Conservation (phyloP, 305 asterid genomes). For the Fraxinus dipetala region DNA sequence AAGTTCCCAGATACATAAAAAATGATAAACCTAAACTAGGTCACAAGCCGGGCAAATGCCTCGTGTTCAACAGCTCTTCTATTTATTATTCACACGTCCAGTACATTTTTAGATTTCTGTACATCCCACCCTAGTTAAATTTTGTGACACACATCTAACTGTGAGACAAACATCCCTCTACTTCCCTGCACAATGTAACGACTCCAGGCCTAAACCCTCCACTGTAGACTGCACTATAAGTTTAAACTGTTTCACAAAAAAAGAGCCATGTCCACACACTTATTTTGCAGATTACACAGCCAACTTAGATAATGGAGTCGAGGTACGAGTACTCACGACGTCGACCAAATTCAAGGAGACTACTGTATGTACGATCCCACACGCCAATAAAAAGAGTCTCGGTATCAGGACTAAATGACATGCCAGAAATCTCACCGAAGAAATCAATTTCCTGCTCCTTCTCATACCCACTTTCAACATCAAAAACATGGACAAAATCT, state of each 20-base stretch:
- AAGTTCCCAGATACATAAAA: neutral
- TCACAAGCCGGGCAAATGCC: neutral
- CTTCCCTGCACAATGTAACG: conserved; percentile 13
- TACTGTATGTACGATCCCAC: conserved; percentile 66
- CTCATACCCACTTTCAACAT: conserved; percentile 56
- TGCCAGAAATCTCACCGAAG: conserved; percentile 77
- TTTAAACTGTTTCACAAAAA: conserved; percentile 12
- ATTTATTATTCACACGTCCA: neutral
- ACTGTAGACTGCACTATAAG: conserved; percentile 10
- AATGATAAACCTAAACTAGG: neutral
- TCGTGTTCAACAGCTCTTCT: neutral
- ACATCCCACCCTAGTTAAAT: neutral
- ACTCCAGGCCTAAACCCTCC: conserved; percentile 29
- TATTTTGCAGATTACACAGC: conserved; percentile 7
- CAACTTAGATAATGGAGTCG: conserved; percentile 40
- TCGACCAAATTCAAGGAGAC: conserved; percentile 65
- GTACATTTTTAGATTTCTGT: neutral
- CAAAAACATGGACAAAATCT: conserved; percentile 68
- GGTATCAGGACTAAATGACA: conserved; percentile 69
- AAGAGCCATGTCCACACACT: neutral
- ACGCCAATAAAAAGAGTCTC: conserved; percentile 71
- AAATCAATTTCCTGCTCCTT: conserved; percentile 77
- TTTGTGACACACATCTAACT: neutral
- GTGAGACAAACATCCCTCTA: neutral
- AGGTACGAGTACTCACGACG: conserved; percentile 55